These are phyloP conservation scores for Pyrenula massariospora DNA, from an alignment of 495 filamentous ascomycete species.

Conservation along the genomic window DNA sequence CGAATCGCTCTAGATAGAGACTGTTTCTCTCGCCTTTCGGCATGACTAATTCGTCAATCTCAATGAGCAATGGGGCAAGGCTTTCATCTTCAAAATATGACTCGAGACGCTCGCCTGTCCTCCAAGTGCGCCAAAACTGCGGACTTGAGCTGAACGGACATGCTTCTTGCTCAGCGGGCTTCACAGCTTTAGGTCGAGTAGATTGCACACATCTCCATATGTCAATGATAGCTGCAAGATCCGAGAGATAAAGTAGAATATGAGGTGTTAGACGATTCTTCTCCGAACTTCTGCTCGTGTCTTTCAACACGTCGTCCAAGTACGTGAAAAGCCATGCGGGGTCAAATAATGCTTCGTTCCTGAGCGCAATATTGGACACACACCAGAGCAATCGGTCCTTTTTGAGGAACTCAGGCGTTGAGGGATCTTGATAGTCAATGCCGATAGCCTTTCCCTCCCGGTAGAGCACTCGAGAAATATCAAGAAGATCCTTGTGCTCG, in stretches of 20 bases:
- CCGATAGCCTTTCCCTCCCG: not conserved
- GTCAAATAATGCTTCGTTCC: not conserved
- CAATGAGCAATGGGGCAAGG: no score
- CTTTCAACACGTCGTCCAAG: not conserved
- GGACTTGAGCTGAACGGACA: no score
- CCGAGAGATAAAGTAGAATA: not conserved
- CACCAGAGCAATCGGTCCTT: not conserved
- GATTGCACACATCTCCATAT: not conserved
- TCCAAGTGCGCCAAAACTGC: no score
- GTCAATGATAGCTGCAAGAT: not conserved
- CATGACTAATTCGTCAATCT: no score
- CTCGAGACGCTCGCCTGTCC: no score
- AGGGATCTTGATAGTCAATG: not conserved
- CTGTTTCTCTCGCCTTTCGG: no score
- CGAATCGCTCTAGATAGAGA: no score
- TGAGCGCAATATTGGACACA: not conserved
- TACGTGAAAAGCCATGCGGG: not conserved
- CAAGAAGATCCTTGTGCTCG: not conserved
- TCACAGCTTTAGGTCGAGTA: not conserved
- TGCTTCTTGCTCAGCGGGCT: no score
- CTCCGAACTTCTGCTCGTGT: not conserved
- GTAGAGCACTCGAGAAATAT: not conserved
- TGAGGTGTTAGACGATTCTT: not conserved
- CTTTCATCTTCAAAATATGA: no score
- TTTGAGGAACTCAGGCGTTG: not conserved